These are phyloP conservation scores for Botrytis squamosa DNA, from an alignment of 2,329 filamentous ascomycete genomes.

Conservation along the genomic window DNA sequence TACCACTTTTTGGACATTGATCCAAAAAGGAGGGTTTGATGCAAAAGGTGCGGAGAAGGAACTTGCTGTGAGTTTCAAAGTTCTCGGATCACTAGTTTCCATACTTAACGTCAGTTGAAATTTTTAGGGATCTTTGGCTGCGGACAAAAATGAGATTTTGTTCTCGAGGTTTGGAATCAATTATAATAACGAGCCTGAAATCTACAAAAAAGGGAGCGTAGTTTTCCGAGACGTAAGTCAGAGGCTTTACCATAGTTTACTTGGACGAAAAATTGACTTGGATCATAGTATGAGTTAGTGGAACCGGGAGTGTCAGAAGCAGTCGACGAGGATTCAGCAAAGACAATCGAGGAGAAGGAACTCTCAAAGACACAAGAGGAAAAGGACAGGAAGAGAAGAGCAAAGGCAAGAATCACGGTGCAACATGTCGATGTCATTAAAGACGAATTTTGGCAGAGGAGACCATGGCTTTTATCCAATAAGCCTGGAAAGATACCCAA, in stretches of 20 bases:
- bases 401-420: constrained; percentile 77
- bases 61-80: constrained; percentile 59
- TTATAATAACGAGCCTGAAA: constrained; percentile 94
- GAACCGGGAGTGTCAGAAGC: constrained; percentile 50
- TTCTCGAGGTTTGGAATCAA: constrained; percentile 89
- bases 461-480: constrained; percentile 80
- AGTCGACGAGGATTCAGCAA: constrained; percentile 47
- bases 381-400: constrained; percentile 75
- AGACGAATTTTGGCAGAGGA: constrained; percentile 86
- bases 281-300: constrained; percentile 64
- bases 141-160: constrained; percentile 94
- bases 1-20: constrained; percentile 90
- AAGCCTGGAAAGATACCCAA: constrained; percentile 70
- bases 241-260: neutral
- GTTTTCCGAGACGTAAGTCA: constrained; percentile 66
- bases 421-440: constrained; percentile 93
- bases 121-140: constrained; percentile 72
- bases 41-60: constrained; percentile 77
- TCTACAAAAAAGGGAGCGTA: constrained; percentile 91
- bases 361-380: constrained; percentile 79
- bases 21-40: constrained; percentile 73
- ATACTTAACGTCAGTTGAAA: constrained; percentile 5
- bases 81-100: neutral
- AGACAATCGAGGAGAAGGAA: constrained; percentile 50
- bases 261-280: constrained; percentile 10